These are phyloP conservation scores for Narthecium ossifragum DNA, from an alignment of 106 monocot species.

Conservation along the genomic window DNA sequence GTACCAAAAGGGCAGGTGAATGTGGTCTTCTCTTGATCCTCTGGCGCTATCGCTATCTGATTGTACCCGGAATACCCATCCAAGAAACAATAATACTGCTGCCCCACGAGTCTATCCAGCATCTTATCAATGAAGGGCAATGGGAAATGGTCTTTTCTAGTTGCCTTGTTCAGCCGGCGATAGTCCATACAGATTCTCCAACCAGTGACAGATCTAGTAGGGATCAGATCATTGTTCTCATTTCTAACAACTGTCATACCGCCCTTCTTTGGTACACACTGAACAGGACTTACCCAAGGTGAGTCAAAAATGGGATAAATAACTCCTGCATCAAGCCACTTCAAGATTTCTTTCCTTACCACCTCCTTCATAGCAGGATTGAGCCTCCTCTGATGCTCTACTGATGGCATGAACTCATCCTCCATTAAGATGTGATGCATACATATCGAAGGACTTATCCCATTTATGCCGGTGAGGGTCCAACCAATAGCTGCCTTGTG, in stretches of 20 bases:
- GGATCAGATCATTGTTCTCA: neutral
- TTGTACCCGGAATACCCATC: neutral
- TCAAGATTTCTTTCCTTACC: constrained; percentile 3
- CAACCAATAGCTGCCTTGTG: neutral
- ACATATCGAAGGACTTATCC: neutral
- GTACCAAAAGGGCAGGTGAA: neutral
- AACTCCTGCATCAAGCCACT: neutral
- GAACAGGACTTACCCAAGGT: neutral
- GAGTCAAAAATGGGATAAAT: constrained; percentile 4
- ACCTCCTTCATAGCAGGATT: neutral
- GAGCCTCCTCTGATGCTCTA: neutral
- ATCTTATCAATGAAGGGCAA: neutral
- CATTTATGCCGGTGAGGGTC: neutral
- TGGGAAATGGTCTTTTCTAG: neutral
- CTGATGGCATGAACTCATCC: neutral
- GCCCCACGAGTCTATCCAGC: neutral
- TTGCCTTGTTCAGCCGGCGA: neutral
- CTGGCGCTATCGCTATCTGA: neutral
- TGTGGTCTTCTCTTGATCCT: neutral
- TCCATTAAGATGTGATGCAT: neutral
- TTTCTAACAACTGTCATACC: neutral
- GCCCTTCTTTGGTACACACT: constrained; percentile 4
- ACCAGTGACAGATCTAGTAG: neutral
- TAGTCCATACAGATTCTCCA: neutral
- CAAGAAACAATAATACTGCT: neutral